Conservation (phyloP, 225 moss, liverwort and hornwort genomes). For the Bryoerythrophyllum caledonicum region DNA sequence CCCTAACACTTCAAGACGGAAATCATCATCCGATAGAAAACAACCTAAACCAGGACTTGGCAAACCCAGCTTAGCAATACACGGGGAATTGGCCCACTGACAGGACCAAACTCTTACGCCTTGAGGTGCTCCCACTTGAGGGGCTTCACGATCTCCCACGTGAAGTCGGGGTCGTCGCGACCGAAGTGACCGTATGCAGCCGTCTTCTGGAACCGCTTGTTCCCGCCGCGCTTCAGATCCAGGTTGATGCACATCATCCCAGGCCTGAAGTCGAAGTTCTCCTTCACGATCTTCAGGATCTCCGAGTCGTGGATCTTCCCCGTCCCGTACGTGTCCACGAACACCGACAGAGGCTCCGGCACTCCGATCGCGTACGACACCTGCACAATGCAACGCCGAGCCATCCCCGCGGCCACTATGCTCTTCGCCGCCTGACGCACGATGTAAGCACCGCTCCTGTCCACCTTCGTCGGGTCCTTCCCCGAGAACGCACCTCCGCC, state of each 20-base stretch:
- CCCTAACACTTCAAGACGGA: constrained; percentile 15
- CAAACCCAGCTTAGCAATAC: not conserved
- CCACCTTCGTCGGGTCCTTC: constrained; percentile 89
- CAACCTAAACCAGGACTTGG: not conserved
- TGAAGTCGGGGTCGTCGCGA: constrained; percentile 84
- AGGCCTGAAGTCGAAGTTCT: constrained; percentile 84
- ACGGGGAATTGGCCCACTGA: accelerated
- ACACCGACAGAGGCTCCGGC: constrained; percentile 81
- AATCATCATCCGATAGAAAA: not conserved
- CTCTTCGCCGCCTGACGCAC: constrained; percentile 90
- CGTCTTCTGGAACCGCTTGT: constrained; percentile 91
- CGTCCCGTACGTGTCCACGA: constrained; percentile 83
- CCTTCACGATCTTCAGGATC: constrained; percentile 73
- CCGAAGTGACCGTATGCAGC: constrained; percentile 92
- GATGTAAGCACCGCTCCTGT: constrained; percentile 85
- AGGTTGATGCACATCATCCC: constrained; percentile 96
- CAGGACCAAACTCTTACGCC: not conserved
- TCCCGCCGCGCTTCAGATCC: constrained; percentile 88
- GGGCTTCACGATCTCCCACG: constrained; percentile 83
- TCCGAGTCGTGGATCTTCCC: constrained; percentile 67
- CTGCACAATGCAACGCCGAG: constrained; percentile 78
- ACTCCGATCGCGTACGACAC: constrained; percentile 91
- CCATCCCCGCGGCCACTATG: constrained; percentile 75
- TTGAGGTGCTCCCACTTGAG: constrained; percentile 67
- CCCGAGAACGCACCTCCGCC: constrained; percentile 81